Percentiles rank a stretch among this genome's conserved stretches.
phyloP scores from a whole-genome alignment of 2,329 filamentous ascomycete species.

The Phaeosphaeriaceae sp. region DNA sequence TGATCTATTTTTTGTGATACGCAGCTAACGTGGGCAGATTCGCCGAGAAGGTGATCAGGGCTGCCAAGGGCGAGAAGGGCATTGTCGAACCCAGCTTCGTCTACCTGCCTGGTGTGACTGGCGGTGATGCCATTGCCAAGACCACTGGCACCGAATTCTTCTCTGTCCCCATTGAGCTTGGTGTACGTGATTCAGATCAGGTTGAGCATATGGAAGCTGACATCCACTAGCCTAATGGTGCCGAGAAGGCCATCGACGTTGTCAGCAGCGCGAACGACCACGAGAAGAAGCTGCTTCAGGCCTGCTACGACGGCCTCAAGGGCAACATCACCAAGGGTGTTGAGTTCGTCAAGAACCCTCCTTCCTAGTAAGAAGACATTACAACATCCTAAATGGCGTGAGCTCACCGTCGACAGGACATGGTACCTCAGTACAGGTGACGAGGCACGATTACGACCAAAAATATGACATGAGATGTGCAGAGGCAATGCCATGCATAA shows the following conservation, averaged over 20 bases:
- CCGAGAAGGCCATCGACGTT: slow-evolving; percentile 83
- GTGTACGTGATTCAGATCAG: slow-evolving; percentile 67
- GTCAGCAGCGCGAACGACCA: slow-evolving; percentile 78
- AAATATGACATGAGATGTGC: slow-evolving; percentile 14
- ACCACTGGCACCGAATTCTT: slow-evolving; percentile 88
- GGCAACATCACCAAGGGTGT: slow-evolving; percentile 95
- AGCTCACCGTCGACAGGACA: slow-evolving; percentile 14
- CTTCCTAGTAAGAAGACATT: slow-evolving; percentile 50
- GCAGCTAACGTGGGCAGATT: slow-evolving; percentile 64
- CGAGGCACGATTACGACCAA: slow-evolving; percentile 19
- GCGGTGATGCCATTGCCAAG: slow-evolving; percentile 85
- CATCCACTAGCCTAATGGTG: slow-evolving; percentile 73
- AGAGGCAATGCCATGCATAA: slow-evolving; percentile 6
- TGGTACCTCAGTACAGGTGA: slow-evolving; percentile 5
- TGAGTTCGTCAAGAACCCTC: slow-evolving; percentile 84
- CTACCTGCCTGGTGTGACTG: slow-evolving; percentile 88
- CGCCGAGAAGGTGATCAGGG: slow-evolving; percentile 92
- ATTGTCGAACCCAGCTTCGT: slow-evolving; percentile 95
- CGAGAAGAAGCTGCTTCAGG: slow-evolving; percentile 86
- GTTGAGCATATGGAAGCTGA: slow-evolving; percentile 1
- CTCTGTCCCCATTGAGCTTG: slow-evolving; percentile 93
- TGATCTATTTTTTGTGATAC: background rate
- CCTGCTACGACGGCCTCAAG: slow-evolving; percentile 78
- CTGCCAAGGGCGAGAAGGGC: slow-evolving; percentile 85
- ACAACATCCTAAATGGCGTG: slow-evolving; percentile 17